Base-by-base conservation (phyloP, 306 rosid genomes). In the Glycine latifolia region DNA sequence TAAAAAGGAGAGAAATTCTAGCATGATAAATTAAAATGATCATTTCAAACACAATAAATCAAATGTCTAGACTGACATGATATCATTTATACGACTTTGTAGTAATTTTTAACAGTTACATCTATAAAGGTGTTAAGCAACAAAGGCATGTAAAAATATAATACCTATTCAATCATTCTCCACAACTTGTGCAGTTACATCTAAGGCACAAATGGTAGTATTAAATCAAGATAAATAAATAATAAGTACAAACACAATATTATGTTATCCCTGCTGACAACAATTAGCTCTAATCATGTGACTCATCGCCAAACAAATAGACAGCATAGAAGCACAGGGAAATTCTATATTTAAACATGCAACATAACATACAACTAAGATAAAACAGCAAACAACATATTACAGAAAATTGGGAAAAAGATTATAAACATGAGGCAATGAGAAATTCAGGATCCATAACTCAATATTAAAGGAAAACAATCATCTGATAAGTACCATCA, bases 61-160 rank as follows among this genome's bases (percentile, higher is more conserved):
- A 48, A 53, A 75, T 33, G 47, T 59, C 56, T 49, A 49, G 48
- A 49, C 33, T 46, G 3, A 73, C 44, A 60, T 65, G 2, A 72
- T 31, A 71, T 68, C 69, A 79, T 39, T 75, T 20, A 76, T 77
- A 75, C 80, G 31, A 65, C 61, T 41, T 55, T 41, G 31, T 10
- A 61, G 41, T 6, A 55, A 20, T 14, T 17, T 31, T 65, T 65
- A 33, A 77, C 49, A 78, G 31, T 26, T 26, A 46, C 13, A 47
- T 26, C 46, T 14, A 53, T 50, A 71, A 60, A 55, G 50, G 15
- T 53, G 43, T 49, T 48, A 4, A 10, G 33, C 66, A 20, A 77
- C 69, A 76, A 56, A 26, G 44, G 39, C 53, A 61, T 50, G 59
- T 33, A 62, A 52, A 52, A 71, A 26, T 13, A 71, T 72, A 71